Base-by-base conservation (phyloP, 805 yeast species). In the Grigorovia jiainica region DNA sequence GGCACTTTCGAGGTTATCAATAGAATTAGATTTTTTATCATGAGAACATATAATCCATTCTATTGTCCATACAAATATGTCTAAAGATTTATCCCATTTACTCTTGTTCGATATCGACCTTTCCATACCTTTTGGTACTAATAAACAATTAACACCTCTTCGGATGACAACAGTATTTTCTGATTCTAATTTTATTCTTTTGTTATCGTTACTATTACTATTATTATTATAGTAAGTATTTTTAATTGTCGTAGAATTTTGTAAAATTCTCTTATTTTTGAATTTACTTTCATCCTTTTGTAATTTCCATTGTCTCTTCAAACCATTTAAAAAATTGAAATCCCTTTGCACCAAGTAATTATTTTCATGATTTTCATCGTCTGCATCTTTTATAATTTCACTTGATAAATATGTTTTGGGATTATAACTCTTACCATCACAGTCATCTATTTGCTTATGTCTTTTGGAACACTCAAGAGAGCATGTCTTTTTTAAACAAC, bases 91-190 rank as follows among this genome's bases (percentile, higher is more conserved):
- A 57, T 86, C 89, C 71, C 77, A 83, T 3, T 79, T 78, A 0
- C 87, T 73, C 50, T 77, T 79, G 55, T 87, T 87, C 43, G 68
- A 58, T 5, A 55, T 54, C 2, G 84, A 68, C 37, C 95, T 62
- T 15, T 78, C 71, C 94, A 87, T 84, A 0, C 92, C 95, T 18
- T 65, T 64, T 0, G 95, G 94, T 19, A 82, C 56, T 24, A 70
- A 65, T 20, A 71, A 64, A 23, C 87, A 76, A 38, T 75, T 64
- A 2, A 83, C 89, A 30, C 89, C 90, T 47, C 87, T 71, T 37
- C 81, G 64, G 15, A 67, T 65, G 0, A 70, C 58, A 17, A 45
- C 47, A 41, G 34, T 49, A 41, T 46, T 43, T 39, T 34, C 44
- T 5, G 40, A 46, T 11, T 37, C 37, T 4, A 15, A n/a, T 20